Base-by-base conservation (phyloP, 2,329 filamentous ascomycete species). In the Lasiodiplodia gonubiensis region DNA sequence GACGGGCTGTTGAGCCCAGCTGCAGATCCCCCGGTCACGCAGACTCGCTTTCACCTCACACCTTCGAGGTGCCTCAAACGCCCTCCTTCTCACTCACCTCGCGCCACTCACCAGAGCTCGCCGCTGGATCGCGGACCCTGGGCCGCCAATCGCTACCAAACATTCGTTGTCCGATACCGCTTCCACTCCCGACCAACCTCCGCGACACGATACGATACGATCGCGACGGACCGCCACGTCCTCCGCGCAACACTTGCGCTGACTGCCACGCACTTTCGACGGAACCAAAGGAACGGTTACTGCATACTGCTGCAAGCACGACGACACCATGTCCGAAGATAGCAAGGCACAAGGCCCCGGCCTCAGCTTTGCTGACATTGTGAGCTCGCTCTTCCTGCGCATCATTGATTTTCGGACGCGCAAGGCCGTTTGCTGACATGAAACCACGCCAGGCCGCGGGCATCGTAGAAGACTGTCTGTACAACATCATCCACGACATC, bases 401-500 rank as follows among this genome's bases (percentile, higher is more conserved):
- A 46, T 39, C 37, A 59, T 39, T 30, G 27, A 42, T 14, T 10
- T 16, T 23, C 18, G 23, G n/a, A 39, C n/a, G 33, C n/a, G 12
- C n/a, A 21, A 3, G 35, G 42, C 8, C 30, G 7, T 21, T 49
- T 35, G 11, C 48, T 64, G n/a, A 66, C 25, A n/a, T 11, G 37
- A 30, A 14, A 33, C 18, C 12, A 33, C 35, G 52, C 25, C 64
- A 79, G 78, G 78, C 76, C 10, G 72, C 68, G 48, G 72, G 76
- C 35, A 86, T 94, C 69, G 85, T 94, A 74, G 90, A 93, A 74
- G 91, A 94, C 75, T 80, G 90, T 67, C 82, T 94, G 69, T 89
- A 91, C 81, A 93, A 92, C 78, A 86, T 94, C 74, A 85, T 94
- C 71, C 89, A 91, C 78, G 90, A 92, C 76, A 84, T 92, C 63